phyloP scores from a whole-genome alignment of 1,284 basidiomycete genomes.

The Calocybe gambosa region DNA sequence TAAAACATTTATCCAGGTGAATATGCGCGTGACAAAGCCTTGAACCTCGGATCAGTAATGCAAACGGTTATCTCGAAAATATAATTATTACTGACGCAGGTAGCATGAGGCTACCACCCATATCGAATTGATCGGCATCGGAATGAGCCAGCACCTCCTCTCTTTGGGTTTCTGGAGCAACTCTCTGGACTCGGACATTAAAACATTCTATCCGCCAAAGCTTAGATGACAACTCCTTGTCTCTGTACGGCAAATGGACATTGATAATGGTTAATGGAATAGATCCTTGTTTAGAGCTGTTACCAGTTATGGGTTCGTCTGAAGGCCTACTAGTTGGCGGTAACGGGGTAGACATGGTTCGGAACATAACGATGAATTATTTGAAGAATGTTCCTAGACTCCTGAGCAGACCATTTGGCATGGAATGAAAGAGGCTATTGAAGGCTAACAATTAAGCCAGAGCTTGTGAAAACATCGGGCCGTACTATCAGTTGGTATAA shows the following conservation, averaged over 20 bases:
- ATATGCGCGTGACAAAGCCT: conserved; percentile 61
- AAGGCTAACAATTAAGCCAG: background rate
- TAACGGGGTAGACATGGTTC: too few species aligned
- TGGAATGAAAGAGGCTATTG: background rate
- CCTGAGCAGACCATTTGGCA: background rate
- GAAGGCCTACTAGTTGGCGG: too few species aligned
- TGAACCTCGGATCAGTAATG: conserved; percentile 8
- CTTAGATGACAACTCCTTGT: conserved; percentile 20
- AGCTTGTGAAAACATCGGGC: background rate
- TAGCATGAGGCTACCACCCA: conserved; percentile 40
- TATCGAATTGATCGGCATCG: conserved; percentile 28
- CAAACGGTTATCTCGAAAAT: background rate
- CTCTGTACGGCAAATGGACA: conserved; percentile 25
- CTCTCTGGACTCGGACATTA: conserved; percentile 23
- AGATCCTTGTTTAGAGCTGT: background rate
- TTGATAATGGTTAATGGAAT: conserved; percentile 24
- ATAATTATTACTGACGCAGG: conserved; percentile 39
- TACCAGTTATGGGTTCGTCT: background rate
- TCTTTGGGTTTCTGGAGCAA: conserved; percentile 13
- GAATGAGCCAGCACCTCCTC: conserved; percentile 2
- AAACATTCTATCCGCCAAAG: conserved; percentile 31
- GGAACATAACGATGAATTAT: too few species aligned
- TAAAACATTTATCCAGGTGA: conserved; percentile 64
- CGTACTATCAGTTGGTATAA: too few species aligned
- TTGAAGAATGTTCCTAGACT: background rate